Conservation (phyloP, 495 filamentous ascomycete species). For the Sphaerosporella brunnea region DNA sequence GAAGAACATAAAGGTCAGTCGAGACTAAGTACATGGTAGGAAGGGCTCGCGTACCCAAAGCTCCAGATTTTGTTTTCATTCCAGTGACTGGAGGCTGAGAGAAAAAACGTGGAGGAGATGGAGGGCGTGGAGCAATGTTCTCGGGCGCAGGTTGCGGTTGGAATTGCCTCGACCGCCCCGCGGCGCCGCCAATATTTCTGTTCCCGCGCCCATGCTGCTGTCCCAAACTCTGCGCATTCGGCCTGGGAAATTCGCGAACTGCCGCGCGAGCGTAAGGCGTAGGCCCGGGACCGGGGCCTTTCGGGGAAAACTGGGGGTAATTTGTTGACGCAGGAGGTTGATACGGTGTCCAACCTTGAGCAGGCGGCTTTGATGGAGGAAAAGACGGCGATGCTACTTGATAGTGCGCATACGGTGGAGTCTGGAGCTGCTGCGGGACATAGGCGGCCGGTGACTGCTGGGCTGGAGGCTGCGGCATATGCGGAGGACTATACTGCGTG, state of each 20-base stretch:
- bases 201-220: slow-evolving; percentile 2
- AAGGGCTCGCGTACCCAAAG: background rate
- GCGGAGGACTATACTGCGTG: slow-evolving; percentile 11
- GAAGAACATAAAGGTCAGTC: background rate
- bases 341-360: slow-evolving; percentile 5
- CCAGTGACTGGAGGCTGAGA: background rate
- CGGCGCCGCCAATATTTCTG: background rate
- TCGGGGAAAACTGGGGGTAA: background rate
- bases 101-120: slow-evolving; percentile 6
- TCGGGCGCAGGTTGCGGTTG: background rate
- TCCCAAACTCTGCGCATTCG: slow-evolving; percentile 2
- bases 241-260: background rate
- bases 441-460: background rate
- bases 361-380: background rate
- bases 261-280: background rate
- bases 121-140: background rate
- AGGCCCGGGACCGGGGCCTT: background rate
- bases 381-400: slow-evolving; percentile 5
- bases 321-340: slow-evolving; percentile 4
- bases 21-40: background rate
- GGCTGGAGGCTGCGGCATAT: slow-evolving; percentile 19
- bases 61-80: background rate
- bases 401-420: slow-evolving; percentile 3
- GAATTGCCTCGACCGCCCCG: background rate
- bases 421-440: background rate